Evolutionary conservation across 257 asterid genomes (phyloP).

Genomic region (Nicotiana sylvestris): DNA sequence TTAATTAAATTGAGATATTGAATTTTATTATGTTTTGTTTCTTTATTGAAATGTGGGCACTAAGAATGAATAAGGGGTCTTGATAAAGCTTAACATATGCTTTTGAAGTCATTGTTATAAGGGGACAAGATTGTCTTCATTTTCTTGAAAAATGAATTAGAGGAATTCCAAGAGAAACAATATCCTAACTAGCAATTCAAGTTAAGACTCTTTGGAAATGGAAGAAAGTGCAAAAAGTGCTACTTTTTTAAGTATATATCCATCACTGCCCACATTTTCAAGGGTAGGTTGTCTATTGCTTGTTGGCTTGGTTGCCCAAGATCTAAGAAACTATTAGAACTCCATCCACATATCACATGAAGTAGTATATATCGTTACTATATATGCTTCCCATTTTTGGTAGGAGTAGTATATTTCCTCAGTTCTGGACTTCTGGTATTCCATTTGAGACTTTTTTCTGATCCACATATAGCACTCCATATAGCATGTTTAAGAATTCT

Average conservation of each 20-base stretch:
- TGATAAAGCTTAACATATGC: slow-evolving; percentile 17
- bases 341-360: background rate
- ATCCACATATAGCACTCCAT: too few species aligned
- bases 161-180: slow-evolving; percentile 9
- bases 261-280: slow-evolving; percentile 12
- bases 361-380: background rate
- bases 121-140: slow-evolving; percentile 40
- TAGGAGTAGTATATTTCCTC: too few species aligned
- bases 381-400: too few species aligned
- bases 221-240: slow-evolving; percentile 18
- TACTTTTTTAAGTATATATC: slow-evolving; percentile 6
- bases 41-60: slow-evolving; percentile 13
- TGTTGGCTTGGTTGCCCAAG: slow-evolving; percentile 11
- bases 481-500: too few species aligned
- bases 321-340: background rate
- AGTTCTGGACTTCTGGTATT: too few species aligned
- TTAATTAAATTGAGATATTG: background rate
- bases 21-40: slow-evolving; percentile 2
- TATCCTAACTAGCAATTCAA: slow-evolving; percentile 20
- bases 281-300: slow-evolving; percentile 18
- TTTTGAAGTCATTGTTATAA: slow-evolving; percentile 28
- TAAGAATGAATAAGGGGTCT: slow-evolving; percentile 11
- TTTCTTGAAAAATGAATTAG: slow-evolving; percentile 22
- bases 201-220: slow-evolving; percentile 25
- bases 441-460: too few species aligned